These are phyloP conservation scores for Aegilops umbellulata DNA, from an alignment of 176 grass and related monocot genomes.

Conservation along the genomic window DNA sequence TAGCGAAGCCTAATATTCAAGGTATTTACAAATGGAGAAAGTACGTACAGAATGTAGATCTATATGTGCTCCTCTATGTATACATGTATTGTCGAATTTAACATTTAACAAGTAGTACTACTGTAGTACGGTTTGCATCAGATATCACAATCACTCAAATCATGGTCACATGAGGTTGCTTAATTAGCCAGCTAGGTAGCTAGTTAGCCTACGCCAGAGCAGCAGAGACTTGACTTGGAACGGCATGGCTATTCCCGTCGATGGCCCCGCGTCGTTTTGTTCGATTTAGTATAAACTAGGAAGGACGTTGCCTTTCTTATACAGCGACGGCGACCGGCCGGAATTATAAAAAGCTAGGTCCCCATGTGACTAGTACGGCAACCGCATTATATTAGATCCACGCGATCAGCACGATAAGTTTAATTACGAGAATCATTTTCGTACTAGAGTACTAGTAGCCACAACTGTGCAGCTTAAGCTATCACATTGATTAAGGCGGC, in stretches of 20 bases:
- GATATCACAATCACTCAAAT: no score
- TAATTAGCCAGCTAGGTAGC: not conserved
- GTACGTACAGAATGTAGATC: no score
- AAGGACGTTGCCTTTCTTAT: not conserved
- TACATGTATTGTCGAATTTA: no score
- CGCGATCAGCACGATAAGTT: not conserved
- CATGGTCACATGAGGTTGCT: no score
- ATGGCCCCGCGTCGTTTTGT: slow-evolving; percentile 8
- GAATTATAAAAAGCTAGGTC: not conserved
- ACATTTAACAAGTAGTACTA: no score
- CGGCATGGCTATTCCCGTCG: not conserved
- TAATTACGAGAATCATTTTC: not conserved
- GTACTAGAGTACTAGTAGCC: not conserved
- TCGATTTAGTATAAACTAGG: slow-evolving; percentile 12
- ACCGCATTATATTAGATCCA: slow-evolving; percentile 22
- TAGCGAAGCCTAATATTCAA: no score
- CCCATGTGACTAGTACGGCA: not conserved
- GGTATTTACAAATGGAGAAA: no score
- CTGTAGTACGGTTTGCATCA: no score
- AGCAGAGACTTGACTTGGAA: not conserved
- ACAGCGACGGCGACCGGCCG: not conserved
- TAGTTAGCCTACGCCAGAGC: not conserved
- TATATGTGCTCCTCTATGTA: no score
- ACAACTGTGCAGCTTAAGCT: not conserved
- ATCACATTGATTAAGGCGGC: not conserved